Conservation (phyloP, 2,329 filamentous ascomycete species). For the Tothia fuscella region DNA sequence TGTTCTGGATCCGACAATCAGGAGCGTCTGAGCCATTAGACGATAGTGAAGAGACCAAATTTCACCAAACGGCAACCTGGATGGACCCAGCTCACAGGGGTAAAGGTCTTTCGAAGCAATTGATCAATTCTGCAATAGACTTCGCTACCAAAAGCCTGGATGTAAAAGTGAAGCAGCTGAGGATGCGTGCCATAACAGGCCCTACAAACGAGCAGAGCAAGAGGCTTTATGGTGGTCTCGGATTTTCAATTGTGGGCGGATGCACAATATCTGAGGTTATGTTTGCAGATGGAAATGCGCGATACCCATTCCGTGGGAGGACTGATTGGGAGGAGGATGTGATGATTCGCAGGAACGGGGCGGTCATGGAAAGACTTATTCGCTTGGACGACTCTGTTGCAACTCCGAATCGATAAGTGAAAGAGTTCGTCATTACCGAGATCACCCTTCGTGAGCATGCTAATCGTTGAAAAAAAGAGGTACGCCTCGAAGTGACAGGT, state of each 20-base stretch:
- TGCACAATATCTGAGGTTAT: neutral
- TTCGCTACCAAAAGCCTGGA: neutral
- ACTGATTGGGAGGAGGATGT: neutral
- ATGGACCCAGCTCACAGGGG: neutral
- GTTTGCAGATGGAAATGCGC: neutral
- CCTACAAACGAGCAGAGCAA: neutral
- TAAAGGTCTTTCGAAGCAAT: neutral
- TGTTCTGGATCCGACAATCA: neutral
- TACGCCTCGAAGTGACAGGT: no score
- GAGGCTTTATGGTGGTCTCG: neutral
- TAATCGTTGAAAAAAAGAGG: no score
- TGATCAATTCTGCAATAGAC: slow-evolving; percentile 1
- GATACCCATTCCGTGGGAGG: neutral
- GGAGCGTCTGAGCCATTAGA: neutral
- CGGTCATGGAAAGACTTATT: neutral
- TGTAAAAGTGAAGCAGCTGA: neutral
- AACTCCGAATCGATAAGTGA: no score
- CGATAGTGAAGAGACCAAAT: neutral
- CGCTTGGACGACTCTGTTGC: no score
- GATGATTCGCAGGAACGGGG: neutral
- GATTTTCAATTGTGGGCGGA: neutral
- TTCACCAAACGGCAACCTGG: neutral
- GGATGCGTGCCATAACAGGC: neutral
- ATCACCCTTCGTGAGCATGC: no score
- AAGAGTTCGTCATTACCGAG: no score